Percentiles rank a stretch among this genome's conserved stretches.
phyloP scores from a whole-genome alignment of 2,329 filamentous ascomycete genomes.

The Clonostachys rosea region DNA sequence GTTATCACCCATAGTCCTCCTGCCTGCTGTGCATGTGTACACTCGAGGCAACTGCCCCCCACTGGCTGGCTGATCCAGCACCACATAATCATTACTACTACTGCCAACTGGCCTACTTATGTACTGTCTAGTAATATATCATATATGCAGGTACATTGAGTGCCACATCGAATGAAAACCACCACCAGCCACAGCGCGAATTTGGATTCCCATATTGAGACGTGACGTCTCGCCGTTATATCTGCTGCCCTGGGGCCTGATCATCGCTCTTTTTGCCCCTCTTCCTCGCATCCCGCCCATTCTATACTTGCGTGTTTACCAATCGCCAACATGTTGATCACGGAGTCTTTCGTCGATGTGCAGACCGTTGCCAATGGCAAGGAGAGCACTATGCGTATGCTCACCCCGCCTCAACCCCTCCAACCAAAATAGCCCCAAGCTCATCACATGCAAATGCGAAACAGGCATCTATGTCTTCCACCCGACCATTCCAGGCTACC shows the following conservation, averaged over 20 bases:
- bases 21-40: too few relatives aligned
- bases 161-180: neutral
- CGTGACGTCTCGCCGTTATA: too few relatives aligned
- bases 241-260: too few relatives aligned
- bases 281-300: neutral
- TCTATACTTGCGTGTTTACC: neutral
- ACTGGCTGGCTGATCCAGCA: too few relatives aligned
- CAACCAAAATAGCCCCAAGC: slow-evolving; percentile 2
- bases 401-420: neutral
- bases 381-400: slow-evolving; percentile 47
- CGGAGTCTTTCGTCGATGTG: slow-evolving; percentile 47
- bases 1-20: too few relatives aligned
- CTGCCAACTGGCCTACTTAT: too few relatives aligned
- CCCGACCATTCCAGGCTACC: slow-evolving; percentile 78
- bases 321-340: slow-evolving; percentile 41
- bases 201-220: too few relatives aligned
- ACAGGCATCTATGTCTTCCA: slow-evolving; percentile 87
- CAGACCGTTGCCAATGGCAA: slow-evolving; percentile 46
- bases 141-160: too few relatives aligned
- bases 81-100: too few relatives aligned
- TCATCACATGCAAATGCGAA: neutral
- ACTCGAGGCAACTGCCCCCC: too few relatives aligned
- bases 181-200: neutral
- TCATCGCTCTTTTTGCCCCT: too few relatives aligned
- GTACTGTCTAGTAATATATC: too few relatives aligned